phyloP scores from a whole-genome alignment of 2,329 filamentous ascomycete genomes.

The Talaromyces piceae region DNA sequence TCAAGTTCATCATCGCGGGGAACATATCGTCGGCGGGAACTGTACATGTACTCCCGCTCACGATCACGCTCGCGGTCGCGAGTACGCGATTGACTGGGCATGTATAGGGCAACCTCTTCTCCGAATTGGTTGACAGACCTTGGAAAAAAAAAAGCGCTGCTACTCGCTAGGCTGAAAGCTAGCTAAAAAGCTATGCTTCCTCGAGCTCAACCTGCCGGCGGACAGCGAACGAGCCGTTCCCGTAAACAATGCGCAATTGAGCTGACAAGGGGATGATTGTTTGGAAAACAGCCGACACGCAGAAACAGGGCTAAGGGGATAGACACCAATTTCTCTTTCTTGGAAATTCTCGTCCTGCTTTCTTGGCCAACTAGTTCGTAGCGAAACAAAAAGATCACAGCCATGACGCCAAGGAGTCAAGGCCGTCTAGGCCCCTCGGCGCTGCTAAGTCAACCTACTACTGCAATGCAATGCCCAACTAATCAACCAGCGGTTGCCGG shows the following conservation, averaged over 20 bases:
- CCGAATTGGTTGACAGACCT: too few species aligned
- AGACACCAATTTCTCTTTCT: not conserved
- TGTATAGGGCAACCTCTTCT: slow-evolving; percentile 14
- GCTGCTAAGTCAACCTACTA: not conserved
- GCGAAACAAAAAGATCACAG: not conserved
- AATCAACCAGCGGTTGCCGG: not conserved
- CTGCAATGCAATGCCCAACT: too few species aligned
- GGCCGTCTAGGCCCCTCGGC: not conserved
- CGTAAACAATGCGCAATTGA: too few species aligned
- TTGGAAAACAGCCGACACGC: too few species aligned
- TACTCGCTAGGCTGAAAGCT: too few species aligned
- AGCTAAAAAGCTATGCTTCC: too few species aligned
- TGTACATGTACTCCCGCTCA: slow-evolving; percentile 21
- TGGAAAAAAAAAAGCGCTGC: too few species aligned
- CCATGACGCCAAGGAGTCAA: not conserved
- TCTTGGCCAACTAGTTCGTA: not conserved
- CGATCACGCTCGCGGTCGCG: slow-evolving; percentile 24
- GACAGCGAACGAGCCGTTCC: too few species aligned
- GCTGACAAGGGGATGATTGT: too few species aligned
- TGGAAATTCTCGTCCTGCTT: too few species aligned
- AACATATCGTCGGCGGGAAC: slow-evolving; percentile 25
- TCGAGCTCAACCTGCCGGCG: too few species aligned
- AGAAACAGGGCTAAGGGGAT: not conserved
- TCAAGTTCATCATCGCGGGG: slow-evolving; percentile 13
- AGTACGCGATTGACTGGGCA: slow-evolving; percentile 29